Evolutionary conservation across 306 rosid species (phyloP).

Genomic region (Lagenaria siceraria): DNA sequence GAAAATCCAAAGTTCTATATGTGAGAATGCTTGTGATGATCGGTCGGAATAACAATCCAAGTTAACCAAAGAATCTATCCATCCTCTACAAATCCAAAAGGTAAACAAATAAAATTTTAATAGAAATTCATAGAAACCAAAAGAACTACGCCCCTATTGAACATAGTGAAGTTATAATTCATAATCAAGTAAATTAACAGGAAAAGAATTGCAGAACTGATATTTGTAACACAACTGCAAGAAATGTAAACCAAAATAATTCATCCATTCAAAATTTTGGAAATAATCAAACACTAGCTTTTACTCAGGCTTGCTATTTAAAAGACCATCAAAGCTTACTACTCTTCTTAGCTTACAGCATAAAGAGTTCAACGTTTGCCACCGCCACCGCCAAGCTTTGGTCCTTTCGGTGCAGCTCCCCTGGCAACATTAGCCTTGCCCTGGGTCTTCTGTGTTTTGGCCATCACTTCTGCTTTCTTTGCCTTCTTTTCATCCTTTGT

Average conservation of each 20-base stretch:
- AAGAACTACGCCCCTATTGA: not conserved
- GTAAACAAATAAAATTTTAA: not conserved
- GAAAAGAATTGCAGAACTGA: not conserved
- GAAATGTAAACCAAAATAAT: not conserved
- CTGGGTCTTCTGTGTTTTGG: constrained; percentile 40
- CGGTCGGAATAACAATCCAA: not conserved
- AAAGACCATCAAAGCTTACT: not conserved
- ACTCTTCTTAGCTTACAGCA: not conserved
- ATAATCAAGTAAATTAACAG: not conserved
- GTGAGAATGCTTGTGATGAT: not conserved
- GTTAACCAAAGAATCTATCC: not conserved
- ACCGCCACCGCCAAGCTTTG: constrained; percentile 54
- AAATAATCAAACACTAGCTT: not conserved
- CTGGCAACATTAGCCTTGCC: constrained; percentile 25
- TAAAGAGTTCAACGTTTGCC: constrained; percentile 31
- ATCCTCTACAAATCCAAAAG: not conserved
- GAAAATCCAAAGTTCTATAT: no score
- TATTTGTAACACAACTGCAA: not conserved
- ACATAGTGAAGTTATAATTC: not conserved
- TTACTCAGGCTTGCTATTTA: not conserved
- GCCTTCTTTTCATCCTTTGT: constrained; percentile 67
- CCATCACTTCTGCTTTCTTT: constrained; percentile 40
- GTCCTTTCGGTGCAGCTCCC: constrained; percentile 43
- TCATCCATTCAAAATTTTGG: constrained; percentile 1
- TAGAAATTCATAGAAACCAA: not conserved